Evolutionary conservation across 139 green algal species (phyloP).

Genomic region (Penium margaritaceum): DNA sequence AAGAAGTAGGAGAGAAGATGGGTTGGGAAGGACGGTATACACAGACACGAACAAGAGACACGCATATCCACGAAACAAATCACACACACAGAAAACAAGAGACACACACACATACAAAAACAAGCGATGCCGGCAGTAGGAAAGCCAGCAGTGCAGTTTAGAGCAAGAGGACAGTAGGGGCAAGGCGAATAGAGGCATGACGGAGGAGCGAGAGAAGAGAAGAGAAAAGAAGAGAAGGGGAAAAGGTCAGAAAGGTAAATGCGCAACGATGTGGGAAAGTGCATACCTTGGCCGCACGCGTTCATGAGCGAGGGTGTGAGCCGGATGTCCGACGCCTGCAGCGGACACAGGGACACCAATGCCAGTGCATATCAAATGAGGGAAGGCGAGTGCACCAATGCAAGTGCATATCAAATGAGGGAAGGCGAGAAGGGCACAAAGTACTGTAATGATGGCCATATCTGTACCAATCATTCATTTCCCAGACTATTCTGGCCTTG

Average conservation of each 20-base stretch:
- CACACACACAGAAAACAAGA: too few relatives aligned
- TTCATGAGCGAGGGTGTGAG: constrained; percentile 32
- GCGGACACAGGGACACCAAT: too few relatives aligned
- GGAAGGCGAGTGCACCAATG: too few relatives aligned
- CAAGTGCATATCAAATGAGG: too few relatives aligned
- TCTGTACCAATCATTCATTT: not conserved
- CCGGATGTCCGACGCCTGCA: constrained; percentile 24
- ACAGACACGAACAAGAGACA: too few relatives aligned
- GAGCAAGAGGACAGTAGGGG: not conserved
- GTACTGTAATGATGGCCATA: not conserved
- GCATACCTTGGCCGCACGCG: constrained; percentile 24
- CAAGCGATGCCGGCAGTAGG: not conserved
- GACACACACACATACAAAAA: not conserved
- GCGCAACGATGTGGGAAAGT: not conserved
- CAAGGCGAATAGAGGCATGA: not conserved
- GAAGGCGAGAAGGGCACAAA: too few relatives aligned
- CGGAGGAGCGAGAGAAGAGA: not conserved
- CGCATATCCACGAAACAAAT: too few relatives aligned
- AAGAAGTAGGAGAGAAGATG: too few relatives aligned
- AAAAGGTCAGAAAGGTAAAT: not conserved
- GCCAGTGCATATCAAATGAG: too few relatives aligned
- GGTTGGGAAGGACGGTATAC: too few relatives aligned
- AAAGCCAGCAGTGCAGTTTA: too few relatives aligned
- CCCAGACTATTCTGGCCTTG: not conserved
- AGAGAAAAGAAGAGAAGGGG: not conserved